Evolutionary conservation across 495 filamentous ascomycete species (phyloP).

Genomic region (Neurospora sp.): DNA sequence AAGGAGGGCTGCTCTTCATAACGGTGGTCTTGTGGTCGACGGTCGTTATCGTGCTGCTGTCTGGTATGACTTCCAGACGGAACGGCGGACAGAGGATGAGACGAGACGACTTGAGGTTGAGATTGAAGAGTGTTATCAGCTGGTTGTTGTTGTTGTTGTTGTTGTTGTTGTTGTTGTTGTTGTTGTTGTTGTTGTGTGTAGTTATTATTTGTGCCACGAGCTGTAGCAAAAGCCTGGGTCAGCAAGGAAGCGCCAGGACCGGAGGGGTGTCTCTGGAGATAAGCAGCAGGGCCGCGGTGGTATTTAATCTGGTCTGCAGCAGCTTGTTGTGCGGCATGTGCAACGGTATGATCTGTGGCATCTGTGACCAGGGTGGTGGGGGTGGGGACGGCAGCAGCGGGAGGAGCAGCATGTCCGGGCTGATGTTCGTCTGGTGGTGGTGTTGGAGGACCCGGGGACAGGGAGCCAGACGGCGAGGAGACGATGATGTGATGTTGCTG

Average conservation of each 20-base stretch:
- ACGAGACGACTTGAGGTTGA: conserved; percentile 3
- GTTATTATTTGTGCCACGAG: conserved; percentile 30
- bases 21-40: neutral
- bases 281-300: conserved; percentile 27
- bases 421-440: conserved; percentile 4
- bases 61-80: conserved; percentile 9
- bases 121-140: conserved; percentile 3
- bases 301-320: conserved; percentile 38
- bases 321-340: conserved; percentile 13
- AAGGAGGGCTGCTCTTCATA: neutral
- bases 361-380: conserved; percentile 15
- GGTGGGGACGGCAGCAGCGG: conserved; percentile 19
- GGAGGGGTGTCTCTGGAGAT: conserved; percentile 20
- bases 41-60: conserved; percentile 15
- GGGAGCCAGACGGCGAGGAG: neutral
- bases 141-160: conserved; percentile 6
- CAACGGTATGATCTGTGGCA: conserved; percentile 1
- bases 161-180: conserved; percentile 2
- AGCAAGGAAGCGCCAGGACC: conserved; percentile 36
- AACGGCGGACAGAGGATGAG: conserved; percentile 7
- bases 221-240: conserved; percentile 42
- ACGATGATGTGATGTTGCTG: conserved; percentile 16
- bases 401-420: conserved; percentile 13
- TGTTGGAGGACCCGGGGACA: neutral
- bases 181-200: neutral